Evolutionary conservation across 2,329 filamentous ascomycete species (phyloP).

Genomic region (Sarocladiaceae sp.): DNA sequence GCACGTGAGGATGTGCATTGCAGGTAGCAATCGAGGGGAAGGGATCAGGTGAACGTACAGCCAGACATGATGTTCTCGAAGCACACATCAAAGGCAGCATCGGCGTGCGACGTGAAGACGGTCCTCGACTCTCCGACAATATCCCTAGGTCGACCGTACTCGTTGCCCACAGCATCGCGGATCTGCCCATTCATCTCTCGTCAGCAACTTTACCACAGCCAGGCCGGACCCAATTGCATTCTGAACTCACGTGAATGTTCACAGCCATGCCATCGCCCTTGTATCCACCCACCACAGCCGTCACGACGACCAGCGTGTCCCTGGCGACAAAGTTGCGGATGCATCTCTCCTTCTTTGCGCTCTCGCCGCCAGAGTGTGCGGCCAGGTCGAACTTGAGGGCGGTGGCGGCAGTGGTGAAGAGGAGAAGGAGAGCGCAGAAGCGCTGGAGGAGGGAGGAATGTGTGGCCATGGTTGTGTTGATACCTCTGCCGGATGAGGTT

Average conservation of each 20-base stretch:
- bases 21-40: conserved; percentile 1
- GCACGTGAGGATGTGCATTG: conserved; percentile 15
- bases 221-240: background rate
- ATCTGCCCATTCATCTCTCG: conserved; percentile 55
- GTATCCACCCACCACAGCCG: conserved; percentile 75
- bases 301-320: conserved; percentile 93
- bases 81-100: conserved; percentile 93
- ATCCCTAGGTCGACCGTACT: conserved; percentile 88
- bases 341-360: conserved; percentile 71
- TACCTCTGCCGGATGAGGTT: background rate
- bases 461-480: conserved; percentile 49
- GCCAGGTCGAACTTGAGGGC: conserved; percentile 92
- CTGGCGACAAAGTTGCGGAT: conserved; percentile 91
- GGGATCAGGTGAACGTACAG: conserved; percentile 54
- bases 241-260: conserved; percentile 78
- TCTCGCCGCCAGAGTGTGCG: conserved; percentile 48
- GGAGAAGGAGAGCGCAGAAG: conserved; percentile 47
- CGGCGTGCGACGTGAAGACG: conserved; percentile 87
- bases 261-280: conserved; percentile 89
- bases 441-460: conserved; percentile 49
- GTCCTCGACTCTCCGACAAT: conserved; percentile 87
- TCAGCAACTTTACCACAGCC: conserved; percentile 10
- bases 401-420: conserved; percentile 46
- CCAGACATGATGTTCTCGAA: conserved; percentile 77
- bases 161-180: conserved; percentile 89